Conservation (phyloP, 202 grass and related monocot genomes). For the Brachypodium distachyon region DNA sequence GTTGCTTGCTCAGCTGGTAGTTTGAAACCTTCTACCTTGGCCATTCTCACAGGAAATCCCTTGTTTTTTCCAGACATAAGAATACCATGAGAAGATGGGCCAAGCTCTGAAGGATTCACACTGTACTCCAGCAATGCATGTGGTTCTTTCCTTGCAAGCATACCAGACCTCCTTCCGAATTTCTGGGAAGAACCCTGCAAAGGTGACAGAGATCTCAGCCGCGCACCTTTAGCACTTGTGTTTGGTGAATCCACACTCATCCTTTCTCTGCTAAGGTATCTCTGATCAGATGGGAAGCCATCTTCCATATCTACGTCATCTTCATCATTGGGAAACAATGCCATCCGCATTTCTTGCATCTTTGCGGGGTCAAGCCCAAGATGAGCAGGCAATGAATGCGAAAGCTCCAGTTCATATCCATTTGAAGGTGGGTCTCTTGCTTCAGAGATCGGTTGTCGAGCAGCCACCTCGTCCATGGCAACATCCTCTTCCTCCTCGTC, state of each 20-base stretch:
- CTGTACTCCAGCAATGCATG: constrained; percentile 66
- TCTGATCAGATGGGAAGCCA: constrained; percentile 47
- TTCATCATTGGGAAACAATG: constrained; percentile 66
- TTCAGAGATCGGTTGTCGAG: constrained; percentile 36
- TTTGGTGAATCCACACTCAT: constrained; percentile 60
- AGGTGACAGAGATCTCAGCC: constrained; percentile 45
- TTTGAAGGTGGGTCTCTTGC: constrained; percentile 37
- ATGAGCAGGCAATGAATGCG: constrained; percentile 84
- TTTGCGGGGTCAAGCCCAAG: constrained; percentile 78
- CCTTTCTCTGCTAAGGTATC: constrained; percentile 43
- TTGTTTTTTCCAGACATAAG: constrained; percentile 76
- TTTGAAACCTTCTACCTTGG: constrained; percentile 86
- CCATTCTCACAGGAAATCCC: constrained; percentile 50
- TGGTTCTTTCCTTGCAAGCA: constrained; percentile 44
- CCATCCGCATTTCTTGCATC: constrained; percentile 73
- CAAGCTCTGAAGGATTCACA: constrained; percentile 46
- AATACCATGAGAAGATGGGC: constrained; percentile 47
- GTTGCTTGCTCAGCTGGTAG: constrained; percentile 55
- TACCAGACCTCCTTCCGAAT: constrained; percentile 28
- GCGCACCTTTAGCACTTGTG: constrained; percentile 42
- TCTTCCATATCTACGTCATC: constrained; percentile 47
- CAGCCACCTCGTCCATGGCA: constrained; percentile 49
- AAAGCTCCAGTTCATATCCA: constrained; percentile 53
- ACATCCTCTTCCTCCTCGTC: constrained; percentile 82
- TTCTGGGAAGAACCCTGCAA: constrained; percentile 52